Evolutionary conservation across 176 grass and related monocot species (phyloP).

Genomic region (Musa troglodytarum): DNA sequence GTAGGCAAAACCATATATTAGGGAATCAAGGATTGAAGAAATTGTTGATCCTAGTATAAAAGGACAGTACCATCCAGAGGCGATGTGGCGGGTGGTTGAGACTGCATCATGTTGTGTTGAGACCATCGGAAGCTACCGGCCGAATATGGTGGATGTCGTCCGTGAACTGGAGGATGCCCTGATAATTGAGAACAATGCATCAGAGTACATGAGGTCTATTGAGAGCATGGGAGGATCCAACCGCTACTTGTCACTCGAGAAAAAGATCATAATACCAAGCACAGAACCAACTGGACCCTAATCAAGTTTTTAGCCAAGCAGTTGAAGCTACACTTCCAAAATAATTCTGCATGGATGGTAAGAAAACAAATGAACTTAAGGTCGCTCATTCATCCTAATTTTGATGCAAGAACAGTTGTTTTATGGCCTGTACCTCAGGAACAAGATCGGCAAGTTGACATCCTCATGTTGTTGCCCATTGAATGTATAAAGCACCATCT

Average conservation of each 20-base stretch:
- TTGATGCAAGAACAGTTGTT: neutral
- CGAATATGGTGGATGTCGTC: constrained; percentile 47
- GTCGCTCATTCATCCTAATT: neutral
- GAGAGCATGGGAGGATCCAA: constrained; percentile 58
- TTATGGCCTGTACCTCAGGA: too few species aligned
- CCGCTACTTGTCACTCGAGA: constrained; percentile 41
- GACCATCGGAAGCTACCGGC: constrained; percentile 52
- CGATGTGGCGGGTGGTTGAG: constrained; percentile 64
- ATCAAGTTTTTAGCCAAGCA: constrained; percentile 22
- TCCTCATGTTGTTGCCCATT: too few species aligned
- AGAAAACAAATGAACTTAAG: neutral
- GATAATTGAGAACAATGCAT: constrained; percentile 67
- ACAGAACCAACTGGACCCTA: constrained; percentile 16
- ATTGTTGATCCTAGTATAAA: constrained; percentile 66
- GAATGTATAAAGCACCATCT: too few species aligned
- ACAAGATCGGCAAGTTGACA: too few species aligned
- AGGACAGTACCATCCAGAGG: constrained; percentile 58
- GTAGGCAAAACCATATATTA: constrained; percentile 60
- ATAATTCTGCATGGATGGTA: neutral
- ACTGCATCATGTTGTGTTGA: constrained; percentile 45
- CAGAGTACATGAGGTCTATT: constrained; percentile 68
- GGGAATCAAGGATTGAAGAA: constrained; percentile 61
- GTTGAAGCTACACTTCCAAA: constrained; percentile 33
- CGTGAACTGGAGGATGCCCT: constrained; percentile 63
- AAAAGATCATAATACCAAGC: constrained; percentile 37